Evolutionary conservation across 495 filamentous ascomycete species (phyloP).

Genomic region (Penicillium cataractarum): DNA sequence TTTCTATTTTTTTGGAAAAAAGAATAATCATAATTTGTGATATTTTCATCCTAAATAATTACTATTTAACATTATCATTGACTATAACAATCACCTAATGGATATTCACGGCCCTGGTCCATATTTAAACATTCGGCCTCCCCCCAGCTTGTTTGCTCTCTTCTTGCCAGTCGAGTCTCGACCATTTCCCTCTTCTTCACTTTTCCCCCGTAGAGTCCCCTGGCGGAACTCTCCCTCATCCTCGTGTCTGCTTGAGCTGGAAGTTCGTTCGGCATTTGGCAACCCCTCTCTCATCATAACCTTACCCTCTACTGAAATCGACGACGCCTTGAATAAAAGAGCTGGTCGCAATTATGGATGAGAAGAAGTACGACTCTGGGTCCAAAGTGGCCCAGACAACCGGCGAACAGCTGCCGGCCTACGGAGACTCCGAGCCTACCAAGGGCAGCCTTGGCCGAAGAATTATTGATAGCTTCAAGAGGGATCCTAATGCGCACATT

Average conservation of each 20-base stretch:
- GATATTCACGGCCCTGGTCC: slow-evolving; percentile 5
- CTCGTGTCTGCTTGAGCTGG: background rate
- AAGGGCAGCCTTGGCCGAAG: slow-evolving; percentile 43
- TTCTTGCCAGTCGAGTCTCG: background rate
- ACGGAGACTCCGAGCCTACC: slow-evolving; percentile 44
- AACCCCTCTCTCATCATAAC: background rate
- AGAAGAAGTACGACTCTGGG: slow-evolving; percentile 38
- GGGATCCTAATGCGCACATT: slow-evolving; percentile 69
- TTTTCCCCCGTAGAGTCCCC: background rate
- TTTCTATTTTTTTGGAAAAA: no score
- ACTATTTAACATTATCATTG: background rate
- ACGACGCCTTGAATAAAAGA: background rate
- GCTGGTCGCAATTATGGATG: slow-evolving; percentile 37
- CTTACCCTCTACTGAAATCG: background rate
- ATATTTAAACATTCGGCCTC: slow-evolving; percentile 10
- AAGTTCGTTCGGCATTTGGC: background rate
- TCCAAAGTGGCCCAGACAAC: slow-evolving; percentile 27
- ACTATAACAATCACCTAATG: slow-evolving; percentile 7
- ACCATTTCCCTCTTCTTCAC: background rate
- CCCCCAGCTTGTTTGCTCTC: background rate
- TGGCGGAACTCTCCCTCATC: background rate
- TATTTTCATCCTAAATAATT: background rate
- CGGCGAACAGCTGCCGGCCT: slow-evolving; percentile 36
- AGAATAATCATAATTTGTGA: background rate
- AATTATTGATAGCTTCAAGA: slow-evolving; percentile 78